phyloP scores from a whole-genome alignment of 1,139 yeast genomes.

The Hanseniaspora uvarum region DNA sequence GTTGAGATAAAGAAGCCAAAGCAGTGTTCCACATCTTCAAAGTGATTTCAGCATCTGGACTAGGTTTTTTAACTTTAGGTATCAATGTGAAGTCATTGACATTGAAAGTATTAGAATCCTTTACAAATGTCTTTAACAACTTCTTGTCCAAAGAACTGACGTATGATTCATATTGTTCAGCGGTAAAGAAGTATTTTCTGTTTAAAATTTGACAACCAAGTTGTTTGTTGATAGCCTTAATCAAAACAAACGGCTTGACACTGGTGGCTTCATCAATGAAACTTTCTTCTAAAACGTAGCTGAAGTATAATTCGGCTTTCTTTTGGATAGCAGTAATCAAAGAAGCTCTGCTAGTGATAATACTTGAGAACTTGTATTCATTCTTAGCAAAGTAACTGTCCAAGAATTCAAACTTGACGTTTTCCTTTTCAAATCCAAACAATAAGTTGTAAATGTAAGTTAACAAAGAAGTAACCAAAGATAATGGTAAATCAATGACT shows the following conservation, averaged over 20 bases:
- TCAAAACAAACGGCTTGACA: slow-evolving; percentile 39
- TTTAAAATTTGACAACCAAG: slow-evolving; percentile 78
- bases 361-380: slow-evolving; percentile 38
- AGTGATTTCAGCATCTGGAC: slow-evolving; percentile 55
- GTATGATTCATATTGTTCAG: slow-evolving; percentile 37
- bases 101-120: slow-evolving; percentile 36
- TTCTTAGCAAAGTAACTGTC: slow-evolving; percentile 38
- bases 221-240: slow-evolving; percentile 65
- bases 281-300: slow-evolving; percentile 43
- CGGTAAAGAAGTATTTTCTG: slow-evolving; percentile 35
- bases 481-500: slow-evolving; percentile 42
- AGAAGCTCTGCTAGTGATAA: slow-evolving; percentile 29
- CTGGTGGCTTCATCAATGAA: slow-evolving; percentile 35
- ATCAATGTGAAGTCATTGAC: slow-evolving; percentile 59
- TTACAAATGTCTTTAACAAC: slow-evolving; percentile 28
- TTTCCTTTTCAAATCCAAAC: slow-evolving; percentile 42
- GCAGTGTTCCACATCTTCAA: slow-evolving; percentile 75
- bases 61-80: slow-evolving; percentile 65
- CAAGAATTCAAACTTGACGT: slow-evolving; percentile 38
- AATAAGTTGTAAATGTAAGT: slow-evolving; percentile 67
- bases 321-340: slow-evolving; percentile 38
- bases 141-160: slow-evolving; percentile 36
- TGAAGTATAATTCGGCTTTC: slow-evolving; percentile 53
- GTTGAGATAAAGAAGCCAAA: neutral
- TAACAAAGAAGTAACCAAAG: slow-evolving; percentile 48